These are phyloP conservation scores for Lipomyces sp. DNA, from an alignment of 805 yeast species.

Conservation along the genomic window DNA sequence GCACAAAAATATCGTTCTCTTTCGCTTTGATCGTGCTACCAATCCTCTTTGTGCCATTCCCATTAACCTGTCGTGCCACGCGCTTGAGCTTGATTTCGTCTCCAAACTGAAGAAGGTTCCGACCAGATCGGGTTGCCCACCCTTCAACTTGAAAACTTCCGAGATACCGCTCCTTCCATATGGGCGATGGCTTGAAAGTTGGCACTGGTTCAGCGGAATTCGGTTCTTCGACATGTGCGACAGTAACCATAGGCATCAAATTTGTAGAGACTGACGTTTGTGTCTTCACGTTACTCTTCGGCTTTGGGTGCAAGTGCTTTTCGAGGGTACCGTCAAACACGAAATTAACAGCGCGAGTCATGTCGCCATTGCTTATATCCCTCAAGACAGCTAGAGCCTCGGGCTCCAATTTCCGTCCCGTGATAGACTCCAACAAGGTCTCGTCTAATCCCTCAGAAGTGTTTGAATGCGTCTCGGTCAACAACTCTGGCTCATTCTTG, in stretches of 20 bases:
- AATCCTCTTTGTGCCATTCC: constrained; percentile 1
- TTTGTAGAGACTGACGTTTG: background rate
- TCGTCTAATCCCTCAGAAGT: constrained; percentile 14
- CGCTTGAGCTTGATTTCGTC: constrained; percentile 43
- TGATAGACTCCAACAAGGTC: constrained; percentile 20
- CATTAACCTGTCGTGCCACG: constrained; percentile 16
- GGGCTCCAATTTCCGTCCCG: constrained; percentile 9
- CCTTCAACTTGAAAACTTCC: constrained; percentile 48
- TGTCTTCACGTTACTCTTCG: background rate
- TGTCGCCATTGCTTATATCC: constrained; percentile 26
- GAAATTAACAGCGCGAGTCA: constrained; percentile 30
- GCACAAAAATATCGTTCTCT: constrained; percentile 40
- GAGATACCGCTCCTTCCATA: constrained; percentile 40
- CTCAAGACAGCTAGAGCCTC: constrained; percentile 10
- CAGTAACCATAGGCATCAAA: background rate
- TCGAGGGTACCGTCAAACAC: constrained; percentile 27
- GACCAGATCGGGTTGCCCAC: constrained; percentile 48
- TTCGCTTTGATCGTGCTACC: constrained; percentile 20
- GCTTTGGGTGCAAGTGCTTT: constrained; percentile 4
- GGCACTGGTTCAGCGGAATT: background rate
- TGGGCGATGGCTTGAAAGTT: background rate
- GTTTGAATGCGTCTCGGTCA: background rate
- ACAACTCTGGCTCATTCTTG: background rate
- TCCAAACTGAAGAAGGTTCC: constrained; percentile 42
- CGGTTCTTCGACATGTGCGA: background rate